Percentiles rank a stretch among this genome's conserved stretches.
Evolutionary conservation across 495 filamentous ascomycete genomes (phyloP).

Genomic region (Tuber melanosporum): DNA sequence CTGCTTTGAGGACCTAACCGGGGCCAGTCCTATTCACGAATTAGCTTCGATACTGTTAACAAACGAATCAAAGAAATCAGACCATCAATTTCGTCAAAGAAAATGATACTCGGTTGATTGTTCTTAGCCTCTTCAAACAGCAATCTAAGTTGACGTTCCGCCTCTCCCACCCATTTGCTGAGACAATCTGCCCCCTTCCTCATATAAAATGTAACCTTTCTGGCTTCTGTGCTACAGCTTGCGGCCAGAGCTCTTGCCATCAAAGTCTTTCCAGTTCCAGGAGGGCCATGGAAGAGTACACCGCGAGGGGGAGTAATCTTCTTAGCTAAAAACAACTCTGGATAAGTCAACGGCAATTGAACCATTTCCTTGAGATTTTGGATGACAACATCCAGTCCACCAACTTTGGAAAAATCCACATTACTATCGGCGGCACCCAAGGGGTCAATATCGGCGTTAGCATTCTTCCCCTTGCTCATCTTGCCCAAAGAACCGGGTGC

Average conservation of each 20-base stretch:
- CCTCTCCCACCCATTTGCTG: constrained; percentile 98
- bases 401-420: constrained; percentile 87
- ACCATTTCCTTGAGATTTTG: constrained; percentile 98
- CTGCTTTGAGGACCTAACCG: constrained; percentile 92
- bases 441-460: constrained; percentile 85
- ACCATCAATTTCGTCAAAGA: constrained; percentile 98
- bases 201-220: constrained; percentile 98
- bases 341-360: constrained; percentile 82
- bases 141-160: constrained; percentile 83
- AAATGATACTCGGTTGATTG: constrained; percentile 96
- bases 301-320: constrained; percentile 88
- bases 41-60: constrained; percentile 2
- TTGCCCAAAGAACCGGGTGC: constrained; percentile 81
- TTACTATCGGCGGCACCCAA: constrained; percentile 74
- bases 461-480: constrained; percentile 58
- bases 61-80: constrained; percentile 23
- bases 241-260: constrained; percentile 80
- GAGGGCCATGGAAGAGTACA: constrained; percentile 93
- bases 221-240: constrained; percentile 56
- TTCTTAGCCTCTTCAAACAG: constrained; percentile 93
- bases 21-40: constrained; percentile 54
- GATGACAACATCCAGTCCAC: constrained; percentile 84
- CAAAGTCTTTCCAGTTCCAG: constrained; percentile 94
- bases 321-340: constrained; percentile 87
- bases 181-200: constrained; percentile 93